Percentiles rank a stretch among this genome's conserved stretches.
These are phyloP conservation scores for Fonsecaea nubica DNA, from an alignment of 2,329 filamentous ascomycete species.

Conservation along the genomic window DNA sequence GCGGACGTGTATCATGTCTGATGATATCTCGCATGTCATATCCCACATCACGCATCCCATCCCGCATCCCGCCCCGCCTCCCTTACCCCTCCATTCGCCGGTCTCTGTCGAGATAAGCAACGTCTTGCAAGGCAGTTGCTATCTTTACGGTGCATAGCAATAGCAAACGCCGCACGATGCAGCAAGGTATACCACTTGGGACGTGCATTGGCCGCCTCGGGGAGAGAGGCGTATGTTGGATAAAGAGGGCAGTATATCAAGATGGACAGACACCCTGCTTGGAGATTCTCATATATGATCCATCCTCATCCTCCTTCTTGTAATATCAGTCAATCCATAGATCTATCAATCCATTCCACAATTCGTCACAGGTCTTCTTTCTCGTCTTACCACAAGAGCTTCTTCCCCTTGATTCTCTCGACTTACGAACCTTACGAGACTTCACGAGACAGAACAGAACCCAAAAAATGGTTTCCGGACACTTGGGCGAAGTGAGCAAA, in stretches of 20 bases:
- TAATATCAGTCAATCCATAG: neutral
- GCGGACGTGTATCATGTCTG: too few species aligned
- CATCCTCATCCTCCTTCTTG: too few species aligned
- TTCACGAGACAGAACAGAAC: neutral
- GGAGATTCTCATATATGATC: too few species aligned
- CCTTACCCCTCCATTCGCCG: neutral
- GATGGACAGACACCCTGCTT: neutral
- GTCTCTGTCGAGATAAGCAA: slow-evolving; percentile 8
- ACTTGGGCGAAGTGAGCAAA: slow-evolving; percentile 35
- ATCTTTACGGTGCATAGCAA: neutral
- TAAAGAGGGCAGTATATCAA: neutral
- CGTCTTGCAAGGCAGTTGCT: neutral
- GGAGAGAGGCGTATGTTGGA: neutral
- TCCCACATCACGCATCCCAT: too few species aligned
- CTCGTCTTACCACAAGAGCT: neutral
- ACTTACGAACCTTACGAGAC: neutral
- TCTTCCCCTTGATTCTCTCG: neutral
- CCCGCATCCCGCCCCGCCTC: too few species aligned
- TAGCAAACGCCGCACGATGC: slow-evolving; percentile 9
- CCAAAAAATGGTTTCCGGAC: slow-evolving; percentile 45
- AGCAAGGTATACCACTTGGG: neutral
- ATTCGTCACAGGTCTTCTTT: too few species aligned
- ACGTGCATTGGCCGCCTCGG: neutral
- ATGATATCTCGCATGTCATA: too few species aligned
- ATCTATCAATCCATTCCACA: neutral